Evolutionary conservation across 192 early-diverging fungal species (phyloP).

Genomic region (Coemansia aciculifera): DNA sequence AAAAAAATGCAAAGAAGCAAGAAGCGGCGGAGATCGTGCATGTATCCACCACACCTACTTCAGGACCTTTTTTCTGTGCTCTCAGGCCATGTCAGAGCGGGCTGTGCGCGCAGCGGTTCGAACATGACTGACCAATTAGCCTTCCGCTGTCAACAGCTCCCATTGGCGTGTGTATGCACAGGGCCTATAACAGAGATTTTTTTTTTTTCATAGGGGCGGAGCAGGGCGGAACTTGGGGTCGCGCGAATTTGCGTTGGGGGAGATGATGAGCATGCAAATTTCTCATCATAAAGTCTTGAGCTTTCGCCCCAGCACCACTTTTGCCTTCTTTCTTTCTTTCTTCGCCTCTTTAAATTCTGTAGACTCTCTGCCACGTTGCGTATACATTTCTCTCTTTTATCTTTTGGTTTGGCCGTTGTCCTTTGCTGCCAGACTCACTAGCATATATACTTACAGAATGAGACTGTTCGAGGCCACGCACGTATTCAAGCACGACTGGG

Average conservation of each 20-base stretch:
- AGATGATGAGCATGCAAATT: background rate
- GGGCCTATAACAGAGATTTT: background rate
- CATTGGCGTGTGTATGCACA: background rate
- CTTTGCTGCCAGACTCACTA: constrained; percentile 3
- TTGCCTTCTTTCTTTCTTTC: constrained; percentile 5
- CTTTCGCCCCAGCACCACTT: background rate
- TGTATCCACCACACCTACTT: background rate
- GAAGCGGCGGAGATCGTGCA: background rate
- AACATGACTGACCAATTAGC: background rate
- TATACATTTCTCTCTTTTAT: constrained; percentile 5
- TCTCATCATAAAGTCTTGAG: background rate
- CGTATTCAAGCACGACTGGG: constrained; percentile 81
- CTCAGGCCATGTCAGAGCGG: background rate
- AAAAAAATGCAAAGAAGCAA: background rate
- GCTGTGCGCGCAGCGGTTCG: background rate
- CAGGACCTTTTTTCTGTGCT: background rate
- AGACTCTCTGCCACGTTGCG: background rate
- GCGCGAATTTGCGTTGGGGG: constrained; percentile 11
- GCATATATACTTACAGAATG: constrained; percentile 56
- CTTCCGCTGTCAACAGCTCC: background rate
- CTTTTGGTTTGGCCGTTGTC: background rate
- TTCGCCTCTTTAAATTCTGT: constrained; percentile 1
- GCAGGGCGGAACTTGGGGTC: background rate
- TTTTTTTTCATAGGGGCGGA: background rate
- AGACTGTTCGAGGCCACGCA: constrained; percentile 84